A percentile compares a stretch with the other conserved stretches of the same genome.
These are phyloP conservation scores for Amaranthus cruentus DNA, from an alignment of 148 eudicot genomes.

Conservation along the genomic window DNA sequence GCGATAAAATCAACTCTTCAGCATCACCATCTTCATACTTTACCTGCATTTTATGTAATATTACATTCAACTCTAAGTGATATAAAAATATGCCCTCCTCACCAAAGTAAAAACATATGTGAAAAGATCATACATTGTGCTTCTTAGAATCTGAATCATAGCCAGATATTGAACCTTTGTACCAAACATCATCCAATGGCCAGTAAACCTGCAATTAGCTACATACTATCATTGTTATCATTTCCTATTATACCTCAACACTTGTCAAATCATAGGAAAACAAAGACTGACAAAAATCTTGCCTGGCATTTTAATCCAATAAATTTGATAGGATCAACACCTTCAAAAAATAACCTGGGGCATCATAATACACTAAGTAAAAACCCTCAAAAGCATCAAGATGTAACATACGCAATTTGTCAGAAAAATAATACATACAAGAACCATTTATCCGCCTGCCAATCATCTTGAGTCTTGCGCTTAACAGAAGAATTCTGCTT, in stretches of 20 bases:
- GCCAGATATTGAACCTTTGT: constrained; percentile 47
- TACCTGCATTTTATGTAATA: constrained; percentile 43
- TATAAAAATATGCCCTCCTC: neutral
- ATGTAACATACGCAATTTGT: neutral
- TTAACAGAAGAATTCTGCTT: constrained; percentile 20
- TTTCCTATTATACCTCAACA: neutral
- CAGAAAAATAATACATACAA: constrained; percentile 33
- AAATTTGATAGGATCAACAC: constrained; percentile 57
- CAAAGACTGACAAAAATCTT: constrained; percentile 16
- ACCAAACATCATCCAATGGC: constrained; percentile 96
- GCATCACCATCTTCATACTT: constrained; percentile 75
- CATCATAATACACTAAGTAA: constrained; percentile 10
- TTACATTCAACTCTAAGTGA: neutral
- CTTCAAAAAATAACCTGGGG: constrained; percentile 63
- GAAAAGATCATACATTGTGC: constrained; percentile 52
- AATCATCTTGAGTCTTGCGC: constrained; percentile 20
- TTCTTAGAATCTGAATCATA: constrained; percentile 43
- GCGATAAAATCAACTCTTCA: constrained; percentile 51
- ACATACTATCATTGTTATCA: neutral
- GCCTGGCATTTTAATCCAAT: constrained; percentile 86
- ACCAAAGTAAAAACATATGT: neutral
- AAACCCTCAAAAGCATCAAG: neutral
- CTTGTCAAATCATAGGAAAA: neutral
- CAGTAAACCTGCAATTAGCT: constrained; percentile 65
- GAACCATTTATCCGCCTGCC: constrained; percentile 42